Percentiles rank a stretch among this genome's conserved stretches.
Evolutionary conservation across 306 rosid species (phyloP).

Genomic region (Oemleria cerasiformis): DNA sequence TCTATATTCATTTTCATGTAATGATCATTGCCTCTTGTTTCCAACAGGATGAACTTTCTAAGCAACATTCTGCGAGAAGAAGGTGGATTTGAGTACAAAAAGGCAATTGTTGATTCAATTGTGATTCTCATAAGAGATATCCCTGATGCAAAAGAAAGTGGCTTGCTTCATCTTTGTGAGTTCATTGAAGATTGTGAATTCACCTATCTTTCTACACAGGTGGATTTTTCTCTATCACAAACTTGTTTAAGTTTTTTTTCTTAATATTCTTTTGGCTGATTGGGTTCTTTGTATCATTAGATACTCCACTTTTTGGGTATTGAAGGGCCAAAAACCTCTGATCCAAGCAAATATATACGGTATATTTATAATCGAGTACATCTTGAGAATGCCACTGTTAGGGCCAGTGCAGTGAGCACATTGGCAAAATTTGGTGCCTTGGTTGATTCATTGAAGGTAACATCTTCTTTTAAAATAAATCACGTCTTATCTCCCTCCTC

Average conservation of each 20-base stretch:
- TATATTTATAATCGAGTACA: conserved; percentile 94
- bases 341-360: conserved; percentile 94
- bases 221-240: conserved; percentile 28
- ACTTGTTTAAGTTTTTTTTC: conserved; percentile 13
- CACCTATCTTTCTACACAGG: conserved; percentile 98
- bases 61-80: conserved; percentile 99
- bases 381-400: conserved; percentile 97
- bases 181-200: conserved; percentile 98
- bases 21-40: conserved; percentile 9
- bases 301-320: conserved; percentile 94
- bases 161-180: conserved; percentile 98
- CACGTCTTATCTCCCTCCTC: background rate
- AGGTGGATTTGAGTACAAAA: conserved; percentile 98
- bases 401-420: conserved; percentile 98
- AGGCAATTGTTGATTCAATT: conserved; percentile 96
- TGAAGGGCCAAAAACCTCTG: conserved; percentile 98
- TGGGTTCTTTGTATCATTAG: conserved; percentile 34
- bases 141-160: conserved; percentile 93
- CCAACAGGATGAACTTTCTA: conserved; percentile 88
- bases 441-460: conserved; percentile 82
- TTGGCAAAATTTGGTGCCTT: conserved; percentile 94
- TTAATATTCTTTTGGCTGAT: conserved; percentile 17
- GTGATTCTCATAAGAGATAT: conserved; percentile 95
- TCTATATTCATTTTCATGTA: background rate
- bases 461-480: background rate